Base-by-base conservation (phyloP, 352 stramenopile genomes). In the Phytophthora parvispora region DNA sequence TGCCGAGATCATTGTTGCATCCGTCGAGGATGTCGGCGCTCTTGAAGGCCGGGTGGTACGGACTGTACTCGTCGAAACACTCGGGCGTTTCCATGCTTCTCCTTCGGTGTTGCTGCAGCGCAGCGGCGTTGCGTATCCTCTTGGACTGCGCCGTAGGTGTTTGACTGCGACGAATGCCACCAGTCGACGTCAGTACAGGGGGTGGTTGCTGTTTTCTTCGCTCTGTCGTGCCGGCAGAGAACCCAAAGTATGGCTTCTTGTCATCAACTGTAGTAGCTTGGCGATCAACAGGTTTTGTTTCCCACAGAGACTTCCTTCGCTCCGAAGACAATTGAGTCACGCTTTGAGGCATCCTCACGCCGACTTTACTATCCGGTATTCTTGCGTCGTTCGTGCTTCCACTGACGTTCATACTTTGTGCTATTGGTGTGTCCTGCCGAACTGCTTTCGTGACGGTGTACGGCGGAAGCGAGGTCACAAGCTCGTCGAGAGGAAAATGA, bases 21-120 rank as follows among this genome's bases (percentile, higher is more conserved):
- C 67, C 66, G 15, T 84, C 80, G 6, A 89, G 49, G 1, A 74
- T 22, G 38, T 90, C 77, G 1, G 67, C 42, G 12, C 64, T 75
- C 54, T 86, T 84, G 36, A 90, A 92, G 15, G 67, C 72, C 7
- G 86, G 86, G 53, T 93, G 87, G 60, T 95, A 95, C 28, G 78
- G 81, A 69, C 84, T 93, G 77, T 95, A 91, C 32, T 93, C 76
- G 52, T 94, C 87, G 63, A 95, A 95, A 53, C 86, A 94, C 52
- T 92, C 78, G 32, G 81, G 72, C 0, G 42, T 72, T 25, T 78
- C 70, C 2, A 60, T 34, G 15, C 50, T 61, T 32, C 22, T 66
- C 15, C 40, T 55, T 45, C 70, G 27, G 22, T 62, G 51, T 10
- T 52, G 20, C 16, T 74, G 64, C 36, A 64, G 40, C 5, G 25